Conservation (phyloP, 2,329 filamentous ascomycete genomes). For the Fusarium pseudoanthophilum region DNA sequence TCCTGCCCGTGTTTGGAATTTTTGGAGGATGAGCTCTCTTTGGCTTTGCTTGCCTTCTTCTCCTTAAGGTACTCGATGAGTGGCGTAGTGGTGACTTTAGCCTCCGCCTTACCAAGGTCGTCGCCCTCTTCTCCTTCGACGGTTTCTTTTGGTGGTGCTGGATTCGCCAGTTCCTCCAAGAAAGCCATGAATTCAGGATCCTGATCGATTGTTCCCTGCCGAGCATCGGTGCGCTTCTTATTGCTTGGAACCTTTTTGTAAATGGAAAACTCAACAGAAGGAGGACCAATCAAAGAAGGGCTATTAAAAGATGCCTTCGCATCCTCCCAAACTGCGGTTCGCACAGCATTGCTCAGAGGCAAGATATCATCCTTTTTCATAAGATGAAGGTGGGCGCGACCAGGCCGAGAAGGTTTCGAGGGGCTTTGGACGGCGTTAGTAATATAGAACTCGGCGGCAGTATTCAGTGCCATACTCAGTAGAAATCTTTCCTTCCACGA, state of each 20-base stretch:
- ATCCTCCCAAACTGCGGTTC: constrained; percentile 79
- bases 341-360: constrained; percentile 75
- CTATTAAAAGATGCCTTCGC: constrained; percentile 80
- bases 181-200: constrained; percentile 97
- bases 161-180: constrained; percentile 85
- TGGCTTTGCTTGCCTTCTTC: constrained; percentile 82
- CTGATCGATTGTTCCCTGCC: constrained; percentile 95
- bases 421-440: constrained; percentile 61
- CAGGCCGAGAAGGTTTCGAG: constrained; percentile 85
- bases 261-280: constrained; percentile 81
- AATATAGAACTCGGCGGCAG: background rate
- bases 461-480: constrained; percentile 72
- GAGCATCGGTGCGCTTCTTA: constrained; percentile 80
- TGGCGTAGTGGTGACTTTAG: constrained; percentile 82
- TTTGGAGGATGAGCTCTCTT: constrained; percentile 59
- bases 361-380: constrained; percentile 75
- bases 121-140: constrained; percentile 55
- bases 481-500: constrained; percentile 74
- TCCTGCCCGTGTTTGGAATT: constrained; percentile 68
- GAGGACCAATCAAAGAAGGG: constrained; percentile 79
- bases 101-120: constrained; percentile 59
- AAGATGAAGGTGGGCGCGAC: constrained; percentile 85
- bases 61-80: constrained; percentile 90
- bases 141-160: constrained; percentile 58
- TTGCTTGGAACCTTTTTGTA: constrained; percentile 84